Conservation (phyloP, 2,329 filamentous ascomycete species). For the Berkeleyomyces rouxiae region DNA sequence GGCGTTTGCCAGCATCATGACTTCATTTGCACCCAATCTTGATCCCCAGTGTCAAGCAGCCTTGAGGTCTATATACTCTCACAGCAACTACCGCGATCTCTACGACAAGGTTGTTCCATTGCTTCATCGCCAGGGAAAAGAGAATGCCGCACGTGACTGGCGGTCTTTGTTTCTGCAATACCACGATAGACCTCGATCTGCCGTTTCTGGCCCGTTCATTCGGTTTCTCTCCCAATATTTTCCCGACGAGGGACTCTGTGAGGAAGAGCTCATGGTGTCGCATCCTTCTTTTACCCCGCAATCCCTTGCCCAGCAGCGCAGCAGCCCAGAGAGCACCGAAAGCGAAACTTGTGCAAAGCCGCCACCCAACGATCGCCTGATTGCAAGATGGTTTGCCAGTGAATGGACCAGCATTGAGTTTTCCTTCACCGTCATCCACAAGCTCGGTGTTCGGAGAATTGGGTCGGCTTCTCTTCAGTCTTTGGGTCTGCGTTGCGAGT, state of each 20-base stretch:
- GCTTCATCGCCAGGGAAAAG: slow-evolving; percentile 31
- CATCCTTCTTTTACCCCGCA: slow-evolving; percentile 1
- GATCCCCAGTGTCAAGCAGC: slow-evolving; percentile 23
- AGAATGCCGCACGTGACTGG: slow-evolving; percentile 30
- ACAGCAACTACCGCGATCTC: slow-evolving; percentile 26
- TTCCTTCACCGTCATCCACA: slow-evolving; percentile 50
- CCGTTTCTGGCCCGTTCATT: slow-evolving; percentile 31
- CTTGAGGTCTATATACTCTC: slow-evolving; percentile 30
- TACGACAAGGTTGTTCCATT: slow-evolving; percentile 37
- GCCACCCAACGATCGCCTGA: slow-evolving; percentile 45
- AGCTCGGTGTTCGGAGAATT: slow-evolving; percentile 54
- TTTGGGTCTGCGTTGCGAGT: slow-evolving; percentile 41
- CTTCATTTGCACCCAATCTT: slow-evolving; percentile 24
- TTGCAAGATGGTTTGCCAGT: slow-evolving; percentile 66
- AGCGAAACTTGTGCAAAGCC: background rate
- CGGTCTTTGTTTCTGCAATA: slow-evolving; percentile 24
- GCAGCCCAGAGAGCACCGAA: background rate
- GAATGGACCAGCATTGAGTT: slow-evolving; percentile 54
- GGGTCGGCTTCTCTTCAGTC: slow-evolving; percentile 64
- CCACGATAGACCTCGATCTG: slow-evolving; percentile 4
- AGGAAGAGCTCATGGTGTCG: slow-evolving; percentile 22
- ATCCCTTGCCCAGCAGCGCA: background rate
- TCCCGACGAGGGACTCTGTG: slow-evolving; percentile 23
- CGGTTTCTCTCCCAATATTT: slow-evolving; percentile 31
- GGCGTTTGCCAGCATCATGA: slow-evolving; percentile 29